These are phyloP conservation scores for Podospora bellae-mahoneyi DNA, from an alignment of 495 filamentous ascomycete genomes.

Conservation along the genomic window DNA sequence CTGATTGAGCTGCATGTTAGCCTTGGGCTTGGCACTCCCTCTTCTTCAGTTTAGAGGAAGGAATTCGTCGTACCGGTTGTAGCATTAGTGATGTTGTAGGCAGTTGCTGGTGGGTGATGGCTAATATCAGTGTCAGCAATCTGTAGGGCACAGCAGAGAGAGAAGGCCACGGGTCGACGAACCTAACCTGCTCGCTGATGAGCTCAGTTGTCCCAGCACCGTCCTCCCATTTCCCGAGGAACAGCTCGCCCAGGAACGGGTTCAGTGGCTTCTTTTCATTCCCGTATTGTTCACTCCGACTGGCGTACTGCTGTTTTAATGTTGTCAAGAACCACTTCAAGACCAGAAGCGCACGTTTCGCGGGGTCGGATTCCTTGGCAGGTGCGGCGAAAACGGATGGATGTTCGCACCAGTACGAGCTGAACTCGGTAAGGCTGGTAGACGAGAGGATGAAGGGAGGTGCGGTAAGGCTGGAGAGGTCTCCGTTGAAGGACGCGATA, in stretches of 20 bases:
- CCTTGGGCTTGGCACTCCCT: no score
- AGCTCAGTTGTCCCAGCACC: conserved; percentile 66
- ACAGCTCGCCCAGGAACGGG: conserved; percentile 86
- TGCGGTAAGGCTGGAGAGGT: conserved; percentile 88
- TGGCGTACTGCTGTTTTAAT: conserved; percentile 90
- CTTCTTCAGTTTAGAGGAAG: no score
- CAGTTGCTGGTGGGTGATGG: conserved; percentile 96
- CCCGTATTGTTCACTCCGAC: conserved; percentile 82
- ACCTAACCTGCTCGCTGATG: conserved; percentile 65
- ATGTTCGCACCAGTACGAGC: conserved; percentile 95
- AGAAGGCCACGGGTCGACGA: background rate
- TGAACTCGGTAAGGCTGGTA: conserved; percentile 90
- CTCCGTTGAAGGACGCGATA: conserved; percentile 94
- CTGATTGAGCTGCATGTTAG: no score
- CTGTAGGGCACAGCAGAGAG: background rate
- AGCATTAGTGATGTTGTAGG: conserved; percentile 84
- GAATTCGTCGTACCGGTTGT: conserved; percentile 49
- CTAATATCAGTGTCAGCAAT: conserved; percentile 37
- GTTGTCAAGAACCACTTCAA: conserved; percentile 97
- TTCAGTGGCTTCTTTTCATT: conserved; percentile 98
- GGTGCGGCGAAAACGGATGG: conserved; percentile 84
- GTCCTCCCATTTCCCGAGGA: conserved; percentile 83
- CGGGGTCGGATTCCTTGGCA: conserved; percentile 72
- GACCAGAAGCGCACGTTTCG: conserved; percentile 80
- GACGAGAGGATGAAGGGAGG: conserved; percentile 93